A percentile compares a stretch with the other conserved stretches of the same genome.
phyloP scores from a whole-genome alignment of 345 rosid genomes.

The Citrus medica region DNA sequence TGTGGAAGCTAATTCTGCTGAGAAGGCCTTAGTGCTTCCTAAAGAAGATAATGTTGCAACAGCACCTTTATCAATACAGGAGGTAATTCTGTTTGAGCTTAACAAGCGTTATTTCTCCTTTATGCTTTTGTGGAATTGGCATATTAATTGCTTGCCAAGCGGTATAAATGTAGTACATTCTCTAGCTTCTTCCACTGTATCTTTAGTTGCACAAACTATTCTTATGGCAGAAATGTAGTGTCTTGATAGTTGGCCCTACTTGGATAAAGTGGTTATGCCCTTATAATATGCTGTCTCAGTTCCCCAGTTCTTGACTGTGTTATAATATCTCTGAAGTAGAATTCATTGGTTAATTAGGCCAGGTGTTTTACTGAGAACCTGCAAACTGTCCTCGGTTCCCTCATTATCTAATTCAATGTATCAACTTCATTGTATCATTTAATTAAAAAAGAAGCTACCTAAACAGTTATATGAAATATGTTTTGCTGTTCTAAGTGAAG shows the following conservation, averaged over 20 bases:
- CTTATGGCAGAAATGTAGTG: neutral
- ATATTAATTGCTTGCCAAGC: neutral
- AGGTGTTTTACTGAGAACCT: neutral
- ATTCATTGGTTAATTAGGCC: neutral
- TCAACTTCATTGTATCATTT: neutral
- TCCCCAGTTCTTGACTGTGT: neutral
- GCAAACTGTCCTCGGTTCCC: neutral
- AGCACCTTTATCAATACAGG: slow-evolving; percentile 22
- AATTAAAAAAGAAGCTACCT: neutral
- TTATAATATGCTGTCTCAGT: neutral
- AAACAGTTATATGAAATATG: neutral
- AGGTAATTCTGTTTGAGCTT: slow-evolving; percentile 21
- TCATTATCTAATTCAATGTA: neutral
- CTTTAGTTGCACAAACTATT: neutral
- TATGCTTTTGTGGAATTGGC: neutral
- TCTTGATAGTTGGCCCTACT: neutral
- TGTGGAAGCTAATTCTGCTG: slow-evolving; percentile 8
- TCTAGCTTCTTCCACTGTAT: neutral
- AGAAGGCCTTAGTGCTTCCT: slow-evolving; percentile 14
- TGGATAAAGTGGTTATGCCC: neutral
- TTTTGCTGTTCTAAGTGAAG: neutral
- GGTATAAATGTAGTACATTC: neutral
- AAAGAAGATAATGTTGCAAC: slow-evolving; percentile 21
- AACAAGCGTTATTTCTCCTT: neutral
- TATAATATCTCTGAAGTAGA: neutral